Base-by-base conservation (phyloP, 2,329 filamentous ascomycete genomes). In the Nemania serpens region DNA sequence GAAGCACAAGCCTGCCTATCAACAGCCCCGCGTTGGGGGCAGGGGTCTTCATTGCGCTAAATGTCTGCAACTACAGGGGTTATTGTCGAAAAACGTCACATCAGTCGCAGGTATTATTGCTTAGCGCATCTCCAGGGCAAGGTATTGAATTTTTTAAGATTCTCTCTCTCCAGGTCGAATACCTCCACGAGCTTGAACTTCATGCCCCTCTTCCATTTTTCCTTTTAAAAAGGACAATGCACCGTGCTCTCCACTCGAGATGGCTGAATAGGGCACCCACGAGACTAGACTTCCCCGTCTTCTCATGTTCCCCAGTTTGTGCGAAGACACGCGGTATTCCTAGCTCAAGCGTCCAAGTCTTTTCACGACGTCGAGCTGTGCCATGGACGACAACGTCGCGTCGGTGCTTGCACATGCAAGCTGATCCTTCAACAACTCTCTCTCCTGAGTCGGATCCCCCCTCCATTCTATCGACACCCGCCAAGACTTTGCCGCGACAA, bases 401-500 rank as follows among this genome's bases (percentile, higher is more conserved):
- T 45, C 72, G 73, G 42, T 68, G 69, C 58, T 65, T 75, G 61
- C 74, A 76, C 45, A 49, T 64, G 41, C 65, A 71, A 53, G 62
- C 71, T 15, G 66, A 69, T 41, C 57, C 57, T 22, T 55, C 63
- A 6, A 52, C 48, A 3, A 41, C 49, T 15, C 20, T 58, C 3
- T 15, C 52, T 15, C 54, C 61, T 36, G 37, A 20, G 41, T 46
- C 47, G n/a, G 20, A 54, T 36, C 45, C 17, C n/a, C 56, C 59
- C 20, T 45, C 34, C n/a, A 13, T 20, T 20, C 17, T 52, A 36
- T 20, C 41, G 29, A 11, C n/a, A 15, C 60, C 67, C n/a, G 52
- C 51, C 34, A 58, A 64, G 47, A 66, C 66, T 17, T 75, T 89
- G 1, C 87, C 88, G 0, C 68, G 79, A 11, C 84, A 83, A 64